Conservation (phyloP, 2,329 filamentous ascomycete genomes). For the Huntiella bhutanensis region DNA sequence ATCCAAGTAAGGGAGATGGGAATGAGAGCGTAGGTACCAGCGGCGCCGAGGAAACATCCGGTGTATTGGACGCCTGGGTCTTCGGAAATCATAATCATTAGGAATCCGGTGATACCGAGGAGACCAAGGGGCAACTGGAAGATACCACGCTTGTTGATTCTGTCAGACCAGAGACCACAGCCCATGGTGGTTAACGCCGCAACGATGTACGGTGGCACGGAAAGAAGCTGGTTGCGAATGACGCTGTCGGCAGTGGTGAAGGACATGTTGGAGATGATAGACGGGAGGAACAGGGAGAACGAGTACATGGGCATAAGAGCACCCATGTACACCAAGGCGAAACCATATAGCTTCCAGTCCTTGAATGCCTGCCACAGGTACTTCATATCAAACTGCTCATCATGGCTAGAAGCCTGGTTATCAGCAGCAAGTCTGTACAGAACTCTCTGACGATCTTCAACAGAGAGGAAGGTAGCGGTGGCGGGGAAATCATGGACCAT, state of each 20-base stretch:
- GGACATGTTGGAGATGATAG: constrained; percentile 44
- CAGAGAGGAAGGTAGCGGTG: constrained; percentile 51
- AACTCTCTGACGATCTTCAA: constrained; percentile 51
- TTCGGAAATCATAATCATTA: constrained; percentile 48
- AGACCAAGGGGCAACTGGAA: constrained; percentile 60
- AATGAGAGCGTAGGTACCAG: constrained; percentile 78
- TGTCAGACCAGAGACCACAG: constrained; percentile 53
- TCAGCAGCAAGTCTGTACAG: constrained; percentile 51
- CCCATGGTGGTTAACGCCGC: constrained; percentile 21
- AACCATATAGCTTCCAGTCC: constrained; percentile 72
- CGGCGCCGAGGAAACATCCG: constrained; percentile 64
- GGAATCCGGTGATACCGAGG: constrained; percentile 57
- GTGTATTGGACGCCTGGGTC: constrained; percentile 59
- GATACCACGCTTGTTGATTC: constrained; percentile 50
- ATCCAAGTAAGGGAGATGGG: constrained; percentile 77
- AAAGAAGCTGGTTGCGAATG: constrained; percentile 26
- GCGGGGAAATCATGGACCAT: constrained; percentile 71
- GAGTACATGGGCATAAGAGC: constrained; percentile 53
- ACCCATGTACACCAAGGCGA: constrained; percentile 63
- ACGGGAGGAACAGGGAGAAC: constrained; percentile 61
- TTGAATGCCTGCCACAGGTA: constrained; percentile 55
- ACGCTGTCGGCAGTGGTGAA: constrained; percentile 20
- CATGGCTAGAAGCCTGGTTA: constrained; percentile 53
- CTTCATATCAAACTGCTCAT: constrained; percentile 54
- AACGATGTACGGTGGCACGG: constrained; percentile 24